These are phyloP conservation scores for Microcera coccophila DNA, from an alignment of 2,329 filamentous ascomycete genomes.

Conservation along the genomic window DNA sequence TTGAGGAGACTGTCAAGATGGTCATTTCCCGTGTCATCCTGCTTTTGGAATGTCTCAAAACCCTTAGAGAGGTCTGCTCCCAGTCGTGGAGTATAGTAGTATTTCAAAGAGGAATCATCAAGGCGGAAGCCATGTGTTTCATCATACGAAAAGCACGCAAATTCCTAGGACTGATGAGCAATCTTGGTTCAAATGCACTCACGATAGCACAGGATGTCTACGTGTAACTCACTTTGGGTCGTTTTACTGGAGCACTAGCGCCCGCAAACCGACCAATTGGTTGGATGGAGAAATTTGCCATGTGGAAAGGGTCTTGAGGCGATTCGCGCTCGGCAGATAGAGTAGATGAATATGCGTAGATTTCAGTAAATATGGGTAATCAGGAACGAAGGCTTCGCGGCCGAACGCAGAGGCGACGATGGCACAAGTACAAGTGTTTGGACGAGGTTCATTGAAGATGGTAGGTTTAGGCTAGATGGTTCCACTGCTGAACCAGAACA, in stretches of 20 bases:
- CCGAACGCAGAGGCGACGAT: too few species aligned
- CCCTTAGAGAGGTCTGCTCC: constrained; percentile 73
- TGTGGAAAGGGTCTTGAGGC: too few species aligned
- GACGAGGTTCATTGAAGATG: too few species aligned
- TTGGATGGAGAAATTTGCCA: constrained; percentile 59
- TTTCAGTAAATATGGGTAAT: too few species aligned
- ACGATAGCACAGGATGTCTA: not conserved
- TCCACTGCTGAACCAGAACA: too few species aligned
- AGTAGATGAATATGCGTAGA: too few species aligned
- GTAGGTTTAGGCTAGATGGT: too few species aligned
- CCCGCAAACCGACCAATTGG: constrained; percentile 67
- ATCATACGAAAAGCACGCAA: constrained; percentile 91
- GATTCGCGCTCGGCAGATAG: too few species aligned
- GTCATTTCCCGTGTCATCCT: constrained; percentile 78
- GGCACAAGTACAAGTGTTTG: too few species aligned
- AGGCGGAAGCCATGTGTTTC: constrained; percentile 71
- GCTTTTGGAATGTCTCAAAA: constrained; percentile 76
- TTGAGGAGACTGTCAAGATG: constrained; percentile 81
- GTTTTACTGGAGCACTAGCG: constrained; percentile 64
- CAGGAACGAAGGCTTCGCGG: too few species aligned
- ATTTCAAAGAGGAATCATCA: constrained; percentile 75
- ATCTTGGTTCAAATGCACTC: not conserved
- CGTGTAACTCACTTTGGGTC: constrained; percentile 59
- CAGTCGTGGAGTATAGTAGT: constrained; percentile 76
- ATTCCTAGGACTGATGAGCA: constrained; percentile 56